phyloP scores from a whole-genome alignment of 1,139 yeast species.

The Arxiozyma heterogenica region DNA sequence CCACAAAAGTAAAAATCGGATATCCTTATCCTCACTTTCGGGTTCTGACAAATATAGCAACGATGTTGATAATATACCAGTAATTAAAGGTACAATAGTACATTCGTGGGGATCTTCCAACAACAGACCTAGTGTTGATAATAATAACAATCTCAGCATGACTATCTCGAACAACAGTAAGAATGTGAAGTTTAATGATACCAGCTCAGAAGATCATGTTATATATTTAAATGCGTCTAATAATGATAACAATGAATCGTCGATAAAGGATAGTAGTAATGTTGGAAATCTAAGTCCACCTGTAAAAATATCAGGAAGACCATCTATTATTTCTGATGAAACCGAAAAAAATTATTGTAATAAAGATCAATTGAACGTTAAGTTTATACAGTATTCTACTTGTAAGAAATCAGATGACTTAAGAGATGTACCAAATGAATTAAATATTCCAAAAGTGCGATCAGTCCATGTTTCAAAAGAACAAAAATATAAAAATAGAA shows the following conservation, averaged over 20 bases:
- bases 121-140: not conserved
- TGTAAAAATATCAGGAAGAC: conserved; percentile 5
- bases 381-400: not conserved
- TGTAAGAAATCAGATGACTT: not conserved
- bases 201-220: conserved; percentile 9
- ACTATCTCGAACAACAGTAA: not conserved
- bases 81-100: conserved; percentile 34
- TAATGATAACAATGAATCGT: not conserved
- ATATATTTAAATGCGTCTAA: conserved; percentile 20
- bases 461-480: not conserved
- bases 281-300: not conserved
- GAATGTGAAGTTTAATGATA: conserved; percentile 5
- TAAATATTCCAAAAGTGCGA: conserved; percentile 4
- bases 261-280: not conserved
- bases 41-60: not conserved
- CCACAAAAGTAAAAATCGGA: not conserved
- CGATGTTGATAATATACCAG: conserved; percentile 17
- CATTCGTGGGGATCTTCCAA: conserved; percentile 34
- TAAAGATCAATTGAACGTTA: not conserved
- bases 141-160: not conserved
- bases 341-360: not conserved
- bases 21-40: not conserved
- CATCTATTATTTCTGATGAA: not conserved
- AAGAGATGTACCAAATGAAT: not conserved
- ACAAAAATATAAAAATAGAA: conserved; percentile 17